Evolutionary conservation across 2,329 filamentous ascomycete genomes (phyloP), one percentile per base, ranked within the genome.

Genomic region (Cladosporium austrohemisphaericum): DNA sequence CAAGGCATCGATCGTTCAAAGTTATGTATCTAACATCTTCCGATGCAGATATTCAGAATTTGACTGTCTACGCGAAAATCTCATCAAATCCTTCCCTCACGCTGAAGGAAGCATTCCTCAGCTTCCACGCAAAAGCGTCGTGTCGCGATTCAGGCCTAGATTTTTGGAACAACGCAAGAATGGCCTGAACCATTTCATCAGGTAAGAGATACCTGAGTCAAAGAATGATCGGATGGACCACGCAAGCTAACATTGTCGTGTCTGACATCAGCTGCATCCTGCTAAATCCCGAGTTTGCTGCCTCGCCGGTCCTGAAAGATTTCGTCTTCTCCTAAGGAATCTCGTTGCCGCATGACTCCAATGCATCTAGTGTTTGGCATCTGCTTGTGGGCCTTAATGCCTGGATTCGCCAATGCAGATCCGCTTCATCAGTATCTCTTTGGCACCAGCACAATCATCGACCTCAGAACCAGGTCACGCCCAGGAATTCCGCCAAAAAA

Each of bases 271-370:
- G 89, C 65, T 96, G 91, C 71, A 84, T 96, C 53, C 71, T 97
- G 57, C 72, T 96, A 23, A 96, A 96, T 67, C 92, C 92, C 0
- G 90, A 96, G 67, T 96, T 96, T 64, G 88, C 90, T 26, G 86
- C 87, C 9, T 93, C 88, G n/a, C 88, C 90, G 0, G 82, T 95
- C 2, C 76, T 95, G 35, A 95, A 93, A 65, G 89, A 95, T 51
- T 96, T 96, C 65, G 76, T 96, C 43, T 93, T 95, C 26, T 29
- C 38, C 8, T 41, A 11, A 26, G n/a, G n/a, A n/a, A n/a, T n/a
- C n/a, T n/a, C n/a, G n/a, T n/a, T n/a, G n/a, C n/a, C n/a, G n/a
- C n/a, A n/a, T n/a, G n/a, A n/a, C n/a, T n/a, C n/a, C n/a, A n/a
- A n/a, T n/a, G n/a, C n/a, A n/a, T n/a, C n/a, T n/a, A n/a, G n/a